A percentile compares a stretch with the other conserved stretches of the same genome.
These are phyloP conservation scores for Tetrahymena malaccensis DNA, from an alignment of 73 alveolate species.

Conservation along the genomic window DNA sequence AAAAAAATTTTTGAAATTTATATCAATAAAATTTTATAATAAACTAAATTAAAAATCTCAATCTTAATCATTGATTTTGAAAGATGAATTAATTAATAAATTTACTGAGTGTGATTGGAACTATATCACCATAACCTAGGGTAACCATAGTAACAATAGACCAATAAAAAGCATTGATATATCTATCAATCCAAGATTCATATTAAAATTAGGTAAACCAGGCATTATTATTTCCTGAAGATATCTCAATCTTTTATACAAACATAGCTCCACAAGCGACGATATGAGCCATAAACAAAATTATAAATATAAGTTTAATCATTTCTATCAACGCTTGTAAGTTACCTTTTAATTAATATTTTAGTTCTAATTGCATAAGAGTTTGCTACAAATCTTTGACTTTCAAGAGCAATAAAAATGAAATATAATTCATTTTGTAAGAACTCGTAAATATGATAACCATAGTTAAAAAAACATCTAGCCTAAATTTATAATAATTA, in stretches of 20 bases:
- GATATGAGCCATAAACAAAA: neutral
- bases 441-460: neutral
- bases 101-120: neutral
- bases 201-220: neutral
- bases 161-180: neutral
- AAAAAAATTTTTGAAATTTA: too few species aligned
- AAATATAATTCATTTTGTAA: neutral
- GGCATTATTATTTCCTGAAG: neutral
- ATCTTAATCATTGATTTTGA: too few species aligned
- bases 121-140: neutral
- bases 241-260: neutral
- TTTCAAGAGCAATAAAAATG: neutral
- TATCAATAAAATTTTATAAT: too few species aligned
- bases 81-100: neutral
- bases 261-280: neutral
- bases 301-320: neutral
- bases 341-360: neutral
- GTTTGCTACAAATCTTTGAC: neutral
- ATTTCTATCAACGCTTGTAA: neutral
- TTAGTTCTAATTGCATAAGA: neutral
- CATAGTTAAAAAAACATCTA: neutral
- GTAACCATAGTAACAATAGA: neutral
- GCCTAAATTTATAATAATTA: neutral
- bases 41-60: too few species aligned
- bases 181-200: neutral